Evolutionary conservation across 2,329 filamentous ascomycete genomes (phyloP).

Genomic region (Claviceps sp.): DNA sequence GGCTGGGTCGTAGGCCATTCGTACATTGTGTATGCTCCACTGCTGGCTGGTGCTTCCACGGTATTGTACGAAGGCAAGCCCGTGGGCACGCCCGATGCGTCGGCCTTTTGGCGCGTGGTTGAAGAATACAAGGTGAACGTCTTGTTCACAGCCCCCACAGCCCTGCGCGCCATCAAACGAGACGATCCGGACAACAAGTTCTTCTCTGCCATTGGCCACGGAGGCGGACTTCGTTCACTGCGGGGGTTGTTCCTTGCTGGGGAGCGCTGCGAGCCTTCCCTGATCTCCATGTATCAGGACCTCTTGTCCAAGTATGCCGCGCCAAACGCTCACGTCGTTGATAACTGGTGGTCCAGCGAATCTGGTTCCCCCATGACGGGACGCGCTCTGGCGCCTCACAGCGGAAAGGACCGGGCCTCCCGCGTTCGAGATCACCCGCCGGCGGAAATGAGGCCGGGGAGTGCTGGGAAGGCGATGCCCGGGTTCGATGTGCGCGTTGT

Average conservation of each 20-base stretch:
- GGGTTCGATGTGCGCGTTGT: conserved; percentile 82
- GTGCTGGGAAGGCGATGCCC: conserved; percentile 81
- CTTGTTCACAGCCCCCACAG: conserved; percentile 77
- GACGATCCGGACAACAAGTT: conserved; percentile 65
- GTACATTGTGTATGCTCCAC: conserved; percentile 80
- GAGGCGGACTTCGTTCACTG: conserved; percentile 58
- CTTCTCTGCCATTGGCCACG: conserved; percentile 48
- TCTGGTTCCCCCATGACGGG: conserved; percentile 46
- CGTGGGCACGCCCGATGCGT: conserved; percentile 74
- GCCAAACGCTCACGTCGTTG: conserved; percentile 40
- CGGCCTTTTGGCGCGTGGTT: conserved; percentile 77
- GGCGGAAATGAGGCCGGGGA: conserved; percentile 62
- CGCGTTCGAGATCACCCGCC: conserved; percentile 23
- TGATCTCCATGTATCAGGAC: conserved; percentile 68
- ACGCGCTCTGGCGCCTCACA: conserved; percentile 40
- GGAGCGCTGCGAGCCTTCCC: conserved; percentile 77
- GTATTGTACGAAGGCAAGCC: conserved; percentile 92
- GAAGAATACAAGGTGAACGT: conserved; percentile 76
- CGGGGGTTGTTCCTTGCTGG: conserved; percentile 74
- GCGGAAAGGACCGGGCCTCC: conserved; percentile 39
- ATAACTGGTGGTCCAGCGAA: conserved; percentile 51
- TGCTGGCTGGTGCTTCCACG: conserved; percentile 74
- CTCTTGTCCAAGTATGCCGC: conserved; percentile 56
- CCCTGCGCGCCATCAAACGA: conserved; percentile 72
- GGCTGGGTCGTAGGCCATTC: conserved; percentile 63